Base-by-base conservation (phyloP, 352 stramenopile genomes). In the Globisporangium spiculum region DNA sequence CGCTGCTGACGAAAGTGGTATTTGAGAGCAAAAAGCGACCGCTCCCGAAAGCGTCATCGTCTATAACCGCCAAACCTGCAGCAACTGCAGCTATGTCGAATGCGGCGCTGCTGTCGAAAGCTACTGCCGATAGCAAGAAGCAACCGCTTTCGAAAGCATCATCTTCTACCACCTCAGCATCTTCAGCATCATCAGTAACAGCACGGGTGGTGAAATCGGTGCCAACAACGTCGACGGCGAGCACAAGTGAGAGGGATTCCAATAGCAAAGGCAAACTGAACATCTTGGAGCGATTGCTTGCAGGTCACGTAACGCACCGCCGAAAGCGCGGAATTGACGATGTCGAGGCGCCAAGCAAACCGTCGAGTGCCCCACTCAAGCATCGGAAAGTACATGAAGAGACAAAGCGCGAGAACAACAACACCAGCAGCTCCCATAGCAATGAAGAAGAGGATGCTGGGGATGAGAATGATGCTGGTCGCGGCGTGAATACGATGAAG, bases 341-440 rank as follows among this genome's bases (percentile, higher is more conserved):
- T 14, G 50, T 71, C 26, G 66, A 71, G 18, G 59, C 66, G 5
- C 66, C 66, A n/a, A 71, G 53, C 48, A 66, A 71, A 18, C 66
- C 10, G 18, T 48, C 66, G 48, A 56, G 26, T 14, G 34, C 41
- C 5, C 66, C 66, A 22, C n/a, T 48, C 24, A 71, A 71, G 26
- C 66, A 71, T 52, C 57, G 62, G 26, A 71, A 71, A 66, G 50
- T 63, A 30, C 38, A 48, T 30, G 38, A 61, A 3, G 36, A 61
- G 53, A 46, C 41, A 6, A 58, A 38, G 34, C 41, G 34, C 32
- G 36, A 68, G 5, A 38, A 71, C 24, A 44, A 66, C 30, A 70
- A 10, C 7, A 63, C 34, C 38, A 36, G 38, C 24, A 66, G 36
- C 26, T 48, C 18, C 9, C 9, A 50, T 27, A n/a, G 10, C 36